Conservation (phyloP, 345 rosid genomes). For the Pistacia integerrima region DNA sequence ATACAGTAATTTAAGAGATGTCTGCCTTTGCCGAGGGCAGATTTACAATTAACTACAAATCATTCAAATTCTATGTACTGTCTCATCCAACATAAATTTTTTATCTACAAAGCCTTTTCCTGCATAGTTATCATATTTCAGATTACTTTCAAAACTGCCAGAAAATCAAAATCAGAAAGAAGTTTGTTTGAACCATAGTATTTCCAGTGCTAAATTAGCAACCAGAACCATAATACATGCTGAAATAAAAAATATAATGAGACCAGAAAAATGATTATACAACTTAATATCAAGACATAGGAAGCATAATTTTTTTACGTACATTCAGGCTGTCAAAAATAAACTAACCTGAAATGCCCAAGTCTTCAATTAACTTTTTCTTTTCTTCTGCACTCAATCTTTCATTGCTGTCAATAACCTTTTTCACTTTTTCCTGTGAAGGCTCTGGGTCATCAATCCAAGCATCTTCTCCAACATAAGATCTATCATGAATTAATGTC, state of each 20-base stretch:
- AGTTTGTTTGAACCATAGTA: not conserved
- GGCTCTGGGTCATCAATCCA: slow-evolving; percentile 77
- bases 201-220: not conserved
- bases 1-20: not conserved
- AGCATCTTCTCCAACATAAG: slow-evolving; percentile 93
- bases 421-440: slow-evolving; percentile 51
- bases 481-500: slow-evolving; percentile 69
- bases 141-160: not conserved
- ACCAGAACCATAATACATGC: not conserved
- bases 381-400: slow-evolving; percentile 63
- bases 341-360: slow-evolving; percentile 66
- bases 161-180: not conserved
- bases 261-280: slow-evolving; percentile 9
- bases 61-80: not conserved
- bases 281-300: not conserved
- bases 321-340: slow-evolving; percentile 15
- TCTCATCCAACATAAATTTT: not conserved
- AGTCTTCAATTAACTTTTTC: slow-evolving; percentile 61
- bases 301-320: not conserved
- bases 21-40: not conserved
- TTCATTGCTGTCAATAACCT: slow-evolving; percentile 53
- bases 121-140: not conserved
- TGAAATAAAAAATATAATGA: not conserved
- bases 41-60: not conserved
- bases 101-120: not conserved